A percentile compares a stretch with the other conserved stretches of the same genome.
phyloP scores from a whole-genome alignment of 495 filamentous ascomycete genomes.

The Cercophora sp. region DNA sequence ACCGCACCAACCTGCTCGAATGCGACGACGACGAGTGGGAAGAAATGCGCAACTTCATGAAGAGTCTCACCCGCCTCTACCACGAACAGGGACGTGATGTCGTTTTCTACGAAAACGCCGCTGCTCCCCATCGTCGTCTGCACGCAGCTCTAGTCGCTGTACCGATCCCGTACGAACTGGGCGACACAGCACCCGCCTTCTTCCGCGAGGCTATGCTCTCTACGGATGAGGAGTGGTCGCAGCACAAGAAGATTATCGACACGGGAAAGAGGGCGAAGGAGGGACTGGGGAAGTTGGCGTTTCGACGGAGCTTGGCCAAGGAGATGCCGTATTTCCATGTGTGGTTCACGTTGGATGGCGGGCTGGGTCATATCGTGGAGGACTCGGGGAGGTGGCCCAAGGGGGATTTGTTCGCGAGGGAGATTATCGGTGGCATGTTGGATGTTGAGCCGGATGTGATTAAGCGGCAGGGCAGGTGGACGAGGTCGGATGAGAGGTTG shows the following conservation, averaged over 20 bases:
- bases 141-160: constrained; percentile 86
- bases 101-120: constrained; percentile 96
- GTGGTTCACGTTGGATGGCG: constrained; percentile 91
- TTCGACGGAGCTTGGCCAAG: constrained; percentile 78
- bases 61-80: constrained; percentile 88
- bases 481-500: constrained; percentile 64
- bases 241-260: constrained; percentile 92
- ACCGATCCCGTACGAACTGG: constrained; percentile 80
- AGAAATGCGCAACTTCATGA: constrained; percentile 99
- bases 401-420: constrained; percentile 89
- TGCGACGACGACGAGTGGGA: constrained; percentile 99
- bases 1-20: constrained; percentile 85
- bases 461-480: constrained; percentile 88
- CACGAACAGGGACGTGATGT: constrained; percentile 86
- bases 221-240: constrained; percentile 86
- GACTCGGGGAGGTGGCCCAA: constrained; percentile 82
- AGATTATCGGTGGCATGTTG: constrained; percentile 90
- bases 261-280: constrained; percentile 65
- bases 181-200: constrained; percentile 87
- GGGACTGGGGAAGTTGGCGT: constrained; percentile 74
- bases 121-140: constrained; percentile 67
- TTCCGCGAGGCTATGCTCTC: constrained; percentile 92
- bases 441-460: constrained; percentile 79
- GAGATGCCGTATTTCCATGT: constrained; percentile 99
- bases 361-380: constrained; percentile 89